Percentiles rank a stretch among this genome's conserved stretches.
These are phyloP conservation scores for Podosphaera fusca DNA, from an alignment of 2,329 filamentous ascomycete species.

Conservation along the genomic window DNA sequence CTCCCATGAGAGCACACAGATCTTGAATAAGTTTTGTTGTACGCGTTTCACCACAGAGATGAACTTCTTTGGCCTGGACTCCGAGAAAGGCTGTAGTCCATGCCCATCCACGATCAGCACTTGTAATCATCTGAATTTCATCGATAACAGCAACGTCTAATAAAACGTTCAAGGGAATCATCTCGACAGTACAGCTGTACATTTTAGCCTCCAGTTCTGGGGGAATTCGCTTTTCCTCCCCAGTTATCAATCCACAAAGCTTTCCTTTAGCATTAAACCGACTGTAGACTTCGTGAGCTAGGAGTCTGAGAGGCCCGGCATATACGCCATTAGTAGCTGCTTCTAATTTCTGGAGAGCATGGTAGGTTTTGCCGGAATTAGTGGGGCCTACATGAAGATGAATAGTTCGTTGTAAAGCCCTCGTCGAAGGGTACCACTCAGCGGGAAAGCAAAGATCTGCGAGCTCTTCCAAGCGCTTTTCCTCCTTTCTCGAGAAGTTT, in stretches of 20 bases:
- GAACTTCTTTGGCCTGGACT: constrained; percentile 66
- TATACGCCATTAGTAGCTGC: constrained; percentile 58
- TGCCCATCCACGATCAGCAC: constrained; percentile 61
- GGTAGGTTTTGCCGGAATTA: constrained; percentile 95
- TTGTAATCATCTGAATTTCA: constrained; percentile 93
- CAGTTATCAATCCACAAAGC: constrained; percentile 61
- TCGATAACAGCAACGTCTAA: constrained; percentile 87
- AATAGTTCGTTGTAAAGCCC: constrained; percentile 56
- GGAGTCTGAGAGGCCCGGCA: constrained; percentile 64
- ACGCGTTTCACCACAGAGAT: constrained; percentile 78
- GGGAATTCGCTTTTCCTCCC: constrained; percentile 63
- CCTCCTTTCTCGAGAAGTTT: constrained; percentile 28
- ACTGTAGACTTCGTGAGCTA: constrained; percentile 90
- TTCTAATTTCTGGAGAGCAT: constrained; percentile 69
- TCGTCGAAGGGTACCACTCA: constrained; percentile 79
- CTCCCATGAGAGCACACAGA: constrained; percentile 57
- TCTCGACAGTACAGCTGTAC: constrained; percentile 83
- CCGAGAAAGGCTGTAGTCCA: constrained; percentile 87
- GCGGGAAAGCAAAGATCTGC: constrained; percentile 72
- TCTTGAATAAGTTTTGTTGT: constrained; percentile 57
- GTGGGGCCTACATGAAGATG: constrained; percentile 92
- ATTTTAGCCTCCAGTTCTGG: constrained; percentile 34
- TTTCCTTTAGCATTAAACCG: constrained; percentile 59
- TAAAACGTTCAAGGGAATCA: constrained; percentile 30
- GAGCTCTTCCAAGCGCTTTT: constrained; percentile 30